Evolutionary conservation across 495 filamentous ascomycete genomes (phyloP).

Genomic region (Penicillium parvum): DNA sequence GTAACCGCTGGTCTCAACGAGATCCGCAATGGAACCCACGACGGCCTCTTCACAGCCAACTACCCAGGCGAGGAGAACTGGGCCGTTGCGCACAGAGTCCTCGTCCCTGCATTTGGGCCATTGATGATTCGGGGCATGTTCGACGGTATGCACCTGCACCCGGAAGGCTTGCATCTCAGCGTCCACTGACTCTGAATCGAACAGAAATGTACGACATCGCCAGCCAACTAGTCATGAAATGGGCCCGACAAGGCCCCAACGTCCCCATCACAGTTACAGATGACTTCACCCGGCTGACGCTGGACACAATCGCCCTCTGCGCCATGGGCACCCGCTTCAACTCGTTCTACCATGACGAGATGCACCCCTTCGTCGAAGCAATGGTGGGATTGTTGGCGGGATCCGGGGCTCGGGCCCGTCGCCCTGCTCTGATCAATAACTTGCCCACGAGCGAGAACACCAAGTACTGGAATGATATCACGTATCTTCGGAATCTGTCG

Average conservation of each 20-base stretch:
- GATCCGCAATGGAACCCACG: constrained; percentile 54
- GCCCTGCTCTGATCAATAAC: constrained; percentile 48
- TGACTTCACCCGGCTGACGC: constrained; percentile 71
- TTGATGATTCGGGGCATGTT: constrained; percentile 66
- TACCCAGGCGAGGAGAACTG: constrained; percentile 58
- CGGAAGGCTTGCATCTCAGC: neutral
- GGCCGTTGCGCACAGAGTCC: constrained; percentile 67
- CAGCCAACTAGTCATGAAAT: constrained; percentile 67
- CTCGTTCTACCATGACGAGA: constrained; percentile 61
- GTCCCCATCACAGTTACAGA: constrained; percentile 55
- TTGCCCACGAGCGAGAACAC: constrained; percentile 48
- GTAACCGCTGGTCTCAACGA: constrained; percentile 45
- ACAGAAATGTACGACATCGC: constrained; percentile 71
- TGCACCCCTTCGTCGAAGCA: constrained; percentile 63
- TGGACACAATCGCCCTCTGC: constrained; percentile 70
- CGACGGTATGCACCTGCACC: constrained; percentile 28
- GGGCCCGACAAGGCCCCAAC: constrained; percentile 59
- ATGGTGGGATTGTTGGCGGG: constrained; percentile 58
- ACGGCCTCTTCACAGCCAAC: constrained; percentile 67
- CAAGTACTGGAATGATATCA: constrained; percentile 57
- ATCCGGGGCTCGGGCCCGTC: constrained; percentile 46
- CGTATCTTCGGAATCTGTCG: constrained; percentile 49
- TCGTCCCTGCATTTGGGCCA: constrained; percentile 66
- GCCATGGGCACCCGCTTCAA: constrained; percentile 75
- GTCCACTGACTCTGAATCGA: too few relatives aligned